phyloP scores from a whole-genome alignment of 352 stramenopile genomes.

The Thalassiosira livingstoniorum region DNA sequence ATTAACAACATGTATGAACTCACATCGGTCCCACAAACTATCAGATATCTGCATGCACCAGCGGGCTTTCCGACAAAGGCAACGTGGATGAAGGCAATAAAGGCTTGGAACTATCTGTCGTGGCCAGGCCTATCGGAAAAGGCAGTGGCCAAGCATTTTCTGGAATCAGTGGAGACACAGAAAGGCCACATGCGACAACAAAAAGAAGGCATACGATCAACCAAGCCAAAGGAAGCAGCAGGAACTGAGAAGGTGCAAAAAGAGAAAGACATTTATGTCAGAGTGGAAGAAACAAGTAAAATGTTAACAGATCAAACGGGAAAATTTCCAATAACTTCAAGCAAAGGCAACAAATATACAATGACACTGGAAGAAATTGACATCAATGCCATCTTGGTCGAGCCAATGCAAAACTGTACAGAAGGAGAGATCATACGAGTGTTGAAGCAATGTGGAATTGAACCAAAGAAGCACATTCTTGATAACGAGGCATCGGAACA shows the following conservation, averaged over 20 bases:
- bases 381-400: too few species aligned
- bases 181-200: conserved; percentile 35
- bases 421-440: too few species aligned
- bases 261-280: conserved; percentile 3
- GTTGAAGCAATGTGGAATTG: too few species aligned
- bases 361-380: too few species aligned
- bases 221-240: not conserved
- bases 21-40: not conserved
- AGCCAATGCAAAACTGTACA: too few species aligned
- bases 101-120: conserved; percentile 30
- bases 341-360: too few species aligned
- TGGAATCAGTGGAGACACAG: conserved; percentile 3
- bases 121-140: conserved; percentile 33
- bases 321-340: too few species aligned
- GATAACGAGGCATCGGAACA: too few species aligned
- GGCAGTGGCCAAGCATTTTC: conserved; percentile 20
- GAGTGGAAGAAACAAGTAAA: too few species aligned
- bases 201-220: conserved; percentile 13
- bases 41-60: conserved; percentile 22
- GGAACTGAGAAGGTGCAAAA: not conserved
- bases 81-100: conserved; percentile 27
- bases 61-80: conserved; percentile 22
- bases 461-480: too few species aligned
- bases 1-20: conserved; percentile 31
- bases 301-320: too few species aligned